Evolutionary conservation across 2,329 filamentous ascomycete genomes (phyloP).

Genomic region (Penicillium psychrosexuale): DNA sequence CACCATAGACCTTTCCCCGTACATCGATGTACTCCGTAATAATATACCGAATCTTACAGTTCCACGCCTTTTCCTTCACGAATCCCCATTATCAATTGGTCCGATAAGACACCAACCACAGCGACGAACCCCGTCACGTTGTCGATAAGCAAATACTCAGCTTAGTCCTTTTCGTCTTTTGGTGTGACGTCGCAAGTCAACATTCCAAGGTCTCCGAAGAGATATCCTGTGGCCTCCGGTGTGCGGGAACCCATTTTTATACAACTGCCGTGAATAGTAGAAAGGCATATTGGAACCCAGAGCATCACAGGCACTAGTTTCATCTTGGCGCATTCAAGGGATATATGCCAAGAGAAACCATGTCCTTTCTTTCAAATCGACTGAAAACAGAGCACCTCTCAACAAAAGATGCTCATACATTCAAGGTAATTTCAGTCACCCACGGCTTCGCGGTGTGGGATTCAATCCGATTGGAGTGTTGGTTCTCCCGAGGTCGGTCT

Average conservation of each 20-base stretch:
- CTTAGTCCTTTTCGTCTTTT: background rate
- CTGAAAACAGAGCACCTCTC: background rate
- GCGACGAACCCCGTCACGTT: conserved; percentile 28
- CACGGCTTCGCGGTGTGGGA: background rate
- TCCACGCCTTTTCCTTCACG: conserved; percentile 10
- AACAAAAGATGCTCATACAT: conserved; percentile 6
- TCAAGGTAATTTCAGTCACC: conserved; percentile 6
- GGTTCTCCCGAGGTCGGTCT: background rate
- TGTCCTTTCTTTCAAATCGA: background rate
- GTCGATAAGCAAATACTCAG: conserved; percentile 5
- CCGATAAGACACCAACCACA: conserved; percentile 36
- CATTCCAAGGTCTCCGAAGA: background rate
- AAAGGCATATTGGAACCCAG: background rate
- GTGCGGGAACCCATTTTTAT: background rate
- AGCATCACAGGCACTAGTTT: conserved; percentile 1
- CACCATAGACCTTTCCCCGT: background rate
- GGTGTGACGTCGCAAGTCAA: background rate
- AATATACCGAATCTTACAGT: background rate
- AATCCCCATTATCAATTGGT: conserved; percentile 21
- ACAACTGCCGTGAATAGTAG: background rate
- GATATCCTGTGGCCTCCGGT: background rate
- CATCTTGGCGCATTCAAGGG: conserved; percentile 10
- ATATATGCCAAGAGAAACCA: conserved; percentile 7
- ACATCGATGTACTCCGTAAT: background rate
- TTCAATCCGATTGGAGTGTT: background rate